Conservation (phyloP, 768 basidiomycete species). For the Pulveroboletus sp. region DNA sequence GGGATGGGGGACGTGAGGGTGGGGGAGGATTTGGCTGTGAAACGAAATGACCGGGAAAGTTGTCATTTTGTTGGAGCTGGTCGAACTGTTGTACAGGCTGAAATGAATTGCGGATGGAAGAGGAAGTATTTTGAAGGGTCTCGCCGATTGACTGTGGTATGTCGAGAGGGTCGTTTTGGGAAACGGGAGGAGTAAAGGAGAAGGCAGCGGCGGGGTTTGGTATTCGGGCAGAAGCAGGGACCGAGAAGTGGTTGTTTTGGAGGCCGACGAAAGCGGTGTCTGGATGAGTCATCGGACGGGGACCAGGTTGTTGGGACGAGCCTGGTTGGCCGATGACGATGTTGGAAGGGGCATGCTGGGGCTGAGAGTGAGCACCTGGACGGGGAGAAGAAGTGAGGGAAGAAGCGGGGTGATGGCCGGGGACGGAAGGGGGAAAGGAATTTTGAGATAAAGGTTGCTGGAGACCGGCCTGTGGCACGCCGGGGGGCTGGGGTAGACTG, state of each 20-base stretch:
- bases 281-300: conserved; percentile 43
- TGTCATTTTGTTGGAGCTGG: conserved; percentile 45
- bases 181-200: conserved; percentile 45
- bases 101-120: conserved; percentile 38
- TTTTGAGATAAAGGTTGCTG: conserved; percentile 31
- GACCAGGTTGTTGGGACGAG: conserved; percentile 27
- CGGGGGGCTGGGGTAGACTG: conserved; percentile 35
- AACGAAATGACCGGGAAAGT: conserved; percentile 33
- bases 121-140: conserved; percentile 38
- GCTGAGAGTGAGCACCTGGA: conserved; percentile 26
- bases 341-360: conserved; percentile 24
- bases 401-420: conserved; percentile 29
- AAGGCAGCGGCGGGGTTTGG: conserved; percentile 33
- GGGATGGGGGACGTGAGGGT: conserved; percentile 43
- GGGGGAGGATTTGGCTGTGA: conserved; percentile 38
- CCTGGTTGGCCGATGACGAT: conserved; percentile 32
- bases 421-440: conserved; percentile 25
- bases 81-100: conserved; percentile 58
- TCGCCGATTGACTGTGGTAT: conserved; percentile 41
- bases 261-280: conserved; percentile 45
- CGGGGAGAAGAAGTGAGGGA: conserved; percentile 32
- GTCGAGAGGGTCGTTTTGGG: conserved; percentile 47
- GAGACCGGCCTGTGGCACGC: conserved; percentile 28
- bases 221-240: conserved; percentile 35
- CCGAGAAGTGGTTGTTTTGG: conserved; percentile 33